Evolutionary conservation across 257 asterid species (phyloP), one percentile per base, ranked within the genome.

Genomic region (Solanum pennellii): DNA sequence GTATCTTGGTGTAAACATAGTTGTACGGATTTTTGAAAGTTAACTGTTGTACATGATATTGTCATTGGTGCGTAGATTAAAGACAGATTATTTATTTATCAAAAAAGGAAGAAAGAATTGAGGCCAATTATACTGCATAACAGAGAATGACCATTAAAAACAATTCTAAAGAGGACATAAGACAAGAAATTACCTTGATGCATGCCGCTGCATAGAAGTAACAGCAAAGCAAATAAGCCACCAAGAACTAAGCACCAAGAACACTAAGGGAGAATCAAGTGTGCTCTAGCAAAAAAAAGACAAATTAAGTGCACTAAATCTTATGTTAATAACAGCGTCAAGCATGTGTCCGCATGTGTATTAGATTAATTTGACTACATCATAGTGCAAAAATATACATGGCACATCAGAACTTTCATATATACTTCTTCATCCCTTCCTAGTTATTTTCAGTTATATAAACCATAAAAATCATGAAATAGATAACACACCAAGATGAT

Each of bases 251-350:
- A 96, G 94, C 90, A 93, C 84, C 82, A 85, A 90, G 87, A 91
- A n/a, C 9, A 95, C 97, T 92, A 95, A 87, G 82, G 89, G 93
- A 85, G 89, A 89, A 91, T 96, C 99, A 73, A 92, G 92, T 2
- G 99, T 92, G 90, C 98, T 95, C 99, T 96, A 94, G 85, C 56
- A 93, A 86, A 35, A 86, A 73, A 86, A 88, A 59, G 84, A 90
- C 69, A 85, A 86, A 82, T 45, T 88, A 83, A 87, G 86, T 21
- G 42, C 8, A 69, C 60, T 29, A 84, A 25, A 90, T 21, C 83
- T 33, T 59, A 21, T 59, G 56, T 45, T 27, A n/a, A 49, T 44
- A 68, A 82, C 73, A 31, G 13, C 13, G 5, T 2, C 41, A 74
- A 16, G 82, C 69, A 29, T 56, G 14, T 29, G 79, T 44, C 80